Base-by-base conservation (phyloP, 129 eudicot genomes). In the Ambrosia artemisiifolia region DNA sequence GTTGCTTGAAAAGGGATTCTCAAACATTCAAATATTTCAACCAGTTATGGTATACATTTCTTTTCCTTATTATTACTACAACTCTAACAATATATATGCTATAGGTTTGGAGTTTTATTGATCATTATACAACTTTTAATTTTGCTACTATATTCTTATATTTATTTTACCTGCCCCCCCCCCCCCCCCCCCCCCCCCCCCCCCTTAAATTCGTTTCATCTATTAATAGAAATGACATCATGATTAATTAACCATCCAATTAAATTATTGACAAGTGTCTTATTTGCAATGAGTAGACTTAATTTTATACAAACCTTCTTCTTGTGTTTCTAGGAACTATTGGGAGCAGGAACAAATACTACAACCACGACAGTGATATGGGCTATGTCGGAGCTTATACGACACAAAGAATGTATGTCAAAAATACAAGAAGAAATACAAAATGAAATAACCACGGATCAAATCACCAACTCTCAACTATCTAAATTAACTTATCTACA, bases 401-500 rank as follows among this genome's bases (percentile, higher is more conserved):
- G 73, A 56, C 54, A 65, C 12, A 65, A 57, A 7, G 11, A 65
- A 14, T 51, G 12, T 18, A 51, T 54, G 69, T 20, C 12, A 0
- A 71, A 44, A 57, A 34, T 67, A 30, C 34, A 32, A 35, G 64
- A 71, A 4, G 83, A 79, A 33, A 53, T 79, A 18, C 4, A 4
- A 64, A 16, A 20, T 4, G 78, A 71, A 9, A 36, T 64, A 12
- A 57, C 36, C 12, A 8, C 35, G 11, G 61, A 54, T 9, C 72
- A 3, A 16, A 67, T 63, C 4, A 30, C 13, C 46, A 69, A 71
- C 63, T 65, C 77, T 16, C 62, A 65, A 47, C 34, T 79, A 44
- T 43, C 78, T 8, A 24, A 55, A 13, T 50, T 79, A 49, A 71
- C 83, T 34, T 79, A 71, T 72, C 59, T 79, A 19, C 49, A 55